Conservation (phyloP, 129 eudicot species). For the Apium graveolens region DNA sequence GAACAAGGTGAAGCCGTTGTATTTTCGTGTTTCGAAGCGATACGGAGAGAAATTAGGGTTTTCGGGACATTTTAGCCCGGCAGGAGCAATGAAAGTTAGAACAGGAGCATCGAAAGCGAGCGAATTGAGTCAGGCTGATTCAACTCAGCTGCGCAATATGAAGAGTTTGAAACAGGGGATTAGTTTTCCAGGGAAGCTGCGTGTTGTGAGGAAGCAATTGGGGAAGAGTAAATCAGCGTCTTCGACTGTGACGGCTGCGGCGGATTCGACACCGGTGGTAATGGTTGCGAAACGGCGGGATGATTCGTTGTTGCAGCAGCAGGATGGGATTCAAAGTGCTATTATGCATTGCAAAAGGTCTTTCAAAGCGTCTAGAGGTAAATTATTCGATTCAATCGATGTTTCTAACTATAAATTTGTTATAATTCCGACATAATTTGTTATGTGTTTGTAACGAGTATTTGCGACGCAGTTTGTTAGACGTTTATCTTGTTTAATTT, state of each 20-base stretch:
- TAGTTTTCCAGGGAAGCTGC: conserved; percentile 51
- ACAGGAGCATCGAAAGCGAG: conserved; percentile 17
- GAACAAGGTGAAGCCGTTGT: conserved; percentile 71
- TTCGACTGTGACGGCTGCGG: conserved; percentile 39
- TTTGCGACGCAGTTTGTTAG: no score
- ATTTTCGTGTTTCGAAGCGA: conserved; percentile 69
- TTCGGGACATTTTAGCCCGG: conserved; percentile 31
- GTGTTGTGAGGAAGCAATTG: conserved; percentile 57
- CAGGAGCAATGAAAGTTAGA: conserved; percentile 9
- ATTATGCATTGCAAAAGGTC: conserved; percentile 89
- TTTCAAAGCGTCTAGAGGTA: conserved; percentile 76
- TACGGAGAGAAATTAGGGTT: conserved; percentile 56
- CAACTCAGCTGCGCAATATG: conserved; percentile 17
- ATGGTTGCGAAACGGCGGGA: conserved; percentile 44
- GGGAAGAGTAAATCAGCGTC: conserved; percentile 72
- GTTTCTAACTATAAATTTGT: no score
- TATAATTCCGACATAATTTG: not conserved
- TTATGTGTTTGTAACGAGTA: no score
- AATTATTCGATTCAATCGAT: not conserved
- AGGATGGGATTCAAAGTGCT: conserved; percentile 93
- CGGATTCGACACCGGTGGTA: conserved; percentile 31
- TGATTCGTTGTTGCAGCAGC: conserved; percentile 74
- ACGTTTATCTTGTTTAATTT: not conserved
- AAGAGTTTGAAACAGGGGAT: conserved; percentile 40
- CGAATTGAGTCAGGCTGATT: conserved; percentile 23